Evolutionary conservation across 2,329 filamentous ascomycete genomes (phyloP), one percentile per base, ranked within the genome.

Genomic region (Pyrenophora tritici-repentis): DNA sequence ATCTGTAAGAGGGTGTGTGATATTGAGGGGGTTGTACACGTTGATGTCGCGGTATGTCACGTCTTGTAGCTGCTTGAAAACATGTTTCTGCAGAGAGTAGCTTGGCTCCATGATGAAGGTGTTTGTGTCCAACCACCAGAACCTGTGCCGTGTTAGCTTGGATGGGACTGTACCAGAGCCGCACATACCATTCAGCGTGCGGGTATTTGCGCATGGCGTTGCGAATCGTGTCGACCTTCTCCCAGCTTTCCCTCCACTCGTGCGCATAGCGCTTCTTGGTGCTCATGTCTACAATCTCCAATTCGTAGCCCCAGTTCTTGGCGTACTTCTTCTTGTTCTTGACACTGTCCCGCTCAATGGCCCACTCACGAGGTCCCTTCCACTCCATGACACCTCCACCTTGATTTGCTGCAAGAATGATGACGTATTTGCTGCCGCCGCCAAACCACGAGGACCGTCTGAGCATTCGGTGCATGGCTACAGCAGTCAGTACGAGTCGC

Each of bases 211-310:
- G 85, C 82, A 99, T 87, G 37, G 88, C 86, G 55, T 90, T 89
- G 54, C 93, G 86, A 65, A 99, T 86, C 35, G 91, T 91, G 73
- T 99, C 94, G 55, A 97, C 92, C 80, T 97, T 99, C 76, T 99
- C 94, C 94, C 94, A 99, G 73, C 93, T 95, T 76, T 99, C 94
- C 67, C 94, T 85, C 94, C 94, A 99, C 76, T 99, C 94, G 76
- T 99, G 94, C 22, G 94, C 93, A 72, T 99, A 99, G 61, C 92
- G 86, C 78, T 97, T 97, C 83, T 97, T 96, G 46, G 92, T 96
- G 78, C 91, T 93, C 92, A 99, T 96, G 73, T 99, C 95, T 61
- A 96, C 91, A 69, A 97, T 88, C 73, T 99, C 94, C 51, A 99
- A 79, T 56, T 97, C 89, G 73, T 99, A 97, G 12, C 94, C 94